A percentile compares a stretch with the other conserved stretches of the same genome.
Evolutionary conservation across 768 basidiomycete species (phyloP).

Genomic region (Postia placenta): DNA sequence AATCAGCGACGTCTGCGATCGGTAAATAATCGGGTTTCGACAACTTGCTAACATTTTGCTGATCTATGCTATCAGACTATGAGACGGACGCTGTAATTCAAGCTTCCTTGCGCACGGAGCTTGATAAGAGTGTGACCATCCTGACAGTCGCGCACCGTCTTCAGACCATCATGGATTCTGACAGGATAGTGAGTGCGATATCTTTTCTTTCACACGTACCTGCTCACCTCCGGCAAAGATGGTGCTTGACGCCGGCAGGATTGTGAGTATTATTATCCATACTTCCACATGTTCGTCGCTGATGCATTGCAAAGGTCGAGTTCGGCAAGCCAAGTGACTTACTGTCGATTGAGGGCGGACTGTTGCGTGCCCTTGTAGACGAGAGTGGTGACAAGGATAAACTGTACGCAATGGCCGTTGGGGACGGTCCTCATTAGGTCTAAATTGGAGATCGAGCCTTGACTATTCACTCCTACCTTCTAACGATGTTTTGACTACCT

Average conservation of each 20-base stretch:
- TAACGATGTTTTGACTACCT: no score
- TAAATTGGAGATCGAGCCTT: no score
- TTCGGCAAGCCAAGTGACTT: slow-evolving; percentile 41
- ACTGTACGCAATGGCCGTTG: slow-evolving; percentile 25
- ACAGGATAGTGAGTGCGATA: slow-evolving; percentile 37
- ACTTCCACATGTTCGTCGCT: background rate
- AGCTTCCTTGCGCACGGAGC: slow-evolving; percentile 40
- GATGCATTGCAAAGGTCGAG: slow-evolving; percentile 25
- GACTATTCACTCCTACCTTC: no score
- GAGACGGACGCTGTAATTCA: slow-evolving; percentile 52
- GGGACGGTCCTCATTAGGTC: no score
- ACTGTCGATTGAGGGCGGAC: slow-evolving; percentile 29
- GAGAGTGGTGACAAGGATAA: slow-evolving; percentile 32
- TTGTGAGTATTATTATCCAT: slow-evolving; percentile 22
- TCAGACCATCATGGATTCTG: slow-evolving; percentile 51
- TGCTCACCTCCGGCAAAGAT: slow-evolving; percentile 23
- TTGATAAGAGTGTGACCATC: slow-evolving; percentile 37
- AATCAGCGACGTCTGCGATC: slow-evolving; percentile 8
- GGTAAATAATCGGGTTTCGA: background rate
- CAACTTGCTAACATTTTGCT: background rate
- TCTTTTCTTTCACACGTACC: background rate
- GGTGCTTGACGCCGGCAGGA: slow-evolving; percentile 35
- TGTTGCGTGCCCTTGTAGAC: slow-evolving; percentile 32
- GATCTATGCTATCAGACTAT: slow-evolving; percentile 31
- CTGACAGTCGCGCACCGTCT: slow-evolving; percentile 53